phyloP scores from a whole-genome alignment of 31 red algal genomes.

The Asparagopsis taxiformis region DNA sequence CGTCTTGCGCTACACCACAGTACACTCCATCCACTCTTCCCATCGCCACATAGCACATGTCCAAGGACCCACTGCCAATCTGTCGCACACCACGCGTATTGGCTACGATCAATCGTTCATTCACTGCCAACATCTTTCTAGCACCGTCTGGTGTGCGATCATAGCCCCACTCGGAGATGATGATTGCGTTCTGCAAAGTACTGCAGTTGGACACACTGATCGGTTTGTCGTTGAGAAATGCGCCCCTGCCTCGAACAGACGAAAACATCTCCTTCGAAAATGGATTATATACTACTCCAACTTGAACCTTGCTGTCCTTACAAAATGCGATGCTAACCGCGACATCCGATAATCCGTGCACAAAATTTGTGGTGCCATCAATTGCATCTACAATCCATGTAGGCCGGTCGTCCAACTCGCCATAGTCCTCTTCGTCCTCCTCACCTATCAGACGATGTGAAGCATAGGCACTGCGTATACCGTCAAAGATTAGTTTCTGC shows the following conservation, averaged over 20 bases:
- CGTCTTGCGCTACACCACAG: constrained; percentile 63
- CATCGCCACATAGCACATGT: constrained; percentile 90
- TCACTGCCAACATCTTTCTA: constrained; percentile 56
- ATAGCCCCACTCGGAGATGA: constrained; percentile 86
- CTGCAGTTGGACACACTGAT: constrained; percentile 25
- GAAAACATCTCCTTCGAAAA: constrained; percentile 67
- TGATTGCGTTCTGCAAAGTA: constrained; percentile 55
- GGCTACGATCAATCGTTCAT: constrained; percentile 33
- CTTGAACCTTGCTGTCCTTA: constrained; percentile 22
- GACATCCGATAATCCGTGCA: constrained; percentile 65
- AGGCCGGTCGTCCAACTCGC: constrained; percentile 14
- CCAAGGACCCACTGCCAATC: constrained; percentile 80
- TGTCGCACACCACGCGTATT: constrained; percentile 54
- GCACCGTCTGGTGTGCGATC: constrained; percentile 52
- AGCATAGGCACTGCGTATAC: constrained; percentile 25
- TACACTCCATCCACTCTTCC: constrained; percentile 87
- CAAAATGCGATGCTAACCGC: constrained; percentile 74
- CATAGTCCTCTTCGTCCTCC: constrained; percentile 18
- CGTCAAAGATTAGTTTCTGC: constrained; percentile 55
- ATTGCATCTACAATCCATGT: constrained; percentile 95
- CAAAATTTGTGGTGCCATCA: constrained; percentile 97
- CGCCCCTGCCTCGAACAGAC: constrained; percentile 66
- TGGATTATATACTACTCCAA: constrained; percentile 94
- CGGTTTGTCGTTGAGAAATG: constrained; percentile 71
- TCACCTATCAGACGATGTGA: constrained; percentile 53